Percentiles rank a stretch among this genome's conserved stretches.
These are phyloP conservation scores for Beauveria bassiana DNA, from an alignment of 2,329 filamentous ascomycete species.

Conservation along the genomic window DNA sequence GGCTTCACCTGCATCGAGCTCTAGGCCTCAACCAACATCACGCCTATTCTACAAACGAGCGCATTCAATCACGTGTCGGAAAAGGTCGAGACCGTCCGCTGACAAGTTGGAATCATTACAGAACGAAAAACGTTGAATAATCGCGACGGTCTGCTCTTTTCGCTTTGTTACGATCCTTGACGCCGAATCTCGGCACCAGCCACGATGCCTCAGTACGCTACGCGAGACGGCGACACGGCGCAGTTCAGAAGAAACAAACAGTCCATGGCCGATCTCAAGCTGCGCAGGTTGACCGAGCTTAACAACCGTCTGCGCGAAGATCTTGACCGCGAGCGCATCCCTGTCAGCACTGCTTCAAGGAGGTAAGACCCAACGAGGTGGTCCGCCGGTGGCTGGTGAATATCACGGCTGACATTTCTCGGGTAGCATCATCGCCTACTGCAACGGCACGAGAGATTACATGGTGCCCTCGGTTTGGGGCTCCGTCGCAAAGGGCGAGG, in stretches of 20 bases:
- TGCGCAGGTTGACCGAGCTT: slow-evolving; percentile 90
- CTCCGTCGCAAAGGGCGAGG: slow-evolving; percentile 85
- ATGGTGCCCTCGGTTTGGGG: slow-evolving; percentile 99
- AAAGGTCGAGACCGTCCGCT: background rate
- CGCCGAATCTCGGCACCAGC: slow-evolving; percentile 12
- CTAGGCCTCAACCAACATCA: background rate
- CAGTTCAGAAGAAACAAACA: slow-evolving; percentile 90
- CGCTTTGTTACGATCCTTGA: slow-evolving; percentile 11
- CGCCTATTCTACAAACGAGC: background rate
- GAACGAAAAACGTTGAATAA: background rate
- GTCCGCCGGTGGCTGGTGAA: background rate
- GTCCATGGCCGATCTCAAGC: slow-evolving; percentile 97
- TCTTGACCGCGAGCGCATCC: slow-evolving; percentile 88
- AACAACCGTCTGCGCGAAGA: slow-evolving; percentile 95
- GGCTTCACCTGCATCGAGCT: background rate
- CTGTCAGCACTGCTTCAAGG: slow-evolving; percentile 86
- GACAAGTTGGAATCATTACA: background rate
- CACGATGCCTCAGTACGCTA: slow-evolving; percentile 60
- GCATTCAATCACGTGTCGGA: background rate
- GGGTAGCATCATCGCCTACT: slow-evolving; percentile 88
- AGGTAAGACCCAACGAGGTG: slow-evolving; percentile 48
- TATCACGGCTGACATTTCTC: background rate
- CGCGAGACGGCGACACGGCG: slow-evolving; percentile 59
- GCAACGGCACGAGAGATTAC: slow-evolving; percentile 95
- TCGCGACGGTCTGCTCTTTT: slow-evolving; percentile 9